These are phyloP conservation scores for Ceratorhiza oryzae-sativae DNA, from an alignment of 1,284 basidiomycete genomes.

Conservation along the genomic window DNA sequence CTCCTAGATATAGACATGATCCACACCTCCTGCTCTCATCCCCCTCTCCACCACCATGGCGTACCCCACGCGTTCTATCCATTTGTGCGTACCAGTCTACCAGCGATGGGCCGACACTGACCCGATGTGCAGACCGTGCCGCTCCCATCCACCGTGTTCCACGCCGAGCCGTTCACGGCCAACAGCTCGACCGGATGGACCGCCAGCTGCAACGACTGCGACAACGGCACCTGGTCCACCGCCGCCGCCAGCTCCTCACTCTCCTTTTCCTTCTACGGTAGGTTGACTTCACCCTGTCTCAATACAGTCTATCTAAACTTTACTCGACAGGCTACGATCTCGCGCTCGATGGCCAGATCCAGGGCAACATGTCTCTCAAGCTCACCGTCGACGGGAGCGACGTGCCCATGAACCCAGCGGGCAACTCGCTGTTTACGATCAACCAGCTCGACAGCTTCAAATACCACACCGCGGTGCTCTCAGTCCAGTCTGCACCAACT, in stretches of 20 bases:
- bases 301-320: background rate
- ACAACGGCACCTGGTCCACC: constrained; percentile 12
- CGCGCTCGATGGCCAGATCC: constrained; percentile 18
- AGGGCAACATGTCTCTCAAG: constrained; percentile 4
- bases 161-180: constrained; percentile 9
- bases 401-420: background rate
- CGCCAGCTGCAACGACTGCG: constrained; percentile 14
- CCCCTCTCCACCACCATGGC: background rate
- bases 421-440: background rate
- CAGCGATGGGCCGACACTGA: background rate
- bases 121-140: background rate
- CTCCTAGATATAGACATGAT: background rate
- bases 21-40: background rate
- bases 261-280: constrained; percentile 6
- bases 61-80: constrained; percentile 1
- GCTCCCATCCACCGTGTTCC: background rate
- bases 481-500: background rate
- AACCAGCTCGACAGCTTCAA: background rate
- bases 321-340: background rate
- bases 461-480: background rate
- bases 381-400: background rate
- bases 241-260: background rate
- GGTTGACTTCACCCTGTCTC: background rate
- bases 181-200: constrained; percentile 15
- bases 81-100: background rate